Percentiles rank a stretch among this genome's conserved stretches.
phyloP scores from a whole-genome alignment of 257 asterid genomes.

The Ophiorrhiza pumila region DNA sequence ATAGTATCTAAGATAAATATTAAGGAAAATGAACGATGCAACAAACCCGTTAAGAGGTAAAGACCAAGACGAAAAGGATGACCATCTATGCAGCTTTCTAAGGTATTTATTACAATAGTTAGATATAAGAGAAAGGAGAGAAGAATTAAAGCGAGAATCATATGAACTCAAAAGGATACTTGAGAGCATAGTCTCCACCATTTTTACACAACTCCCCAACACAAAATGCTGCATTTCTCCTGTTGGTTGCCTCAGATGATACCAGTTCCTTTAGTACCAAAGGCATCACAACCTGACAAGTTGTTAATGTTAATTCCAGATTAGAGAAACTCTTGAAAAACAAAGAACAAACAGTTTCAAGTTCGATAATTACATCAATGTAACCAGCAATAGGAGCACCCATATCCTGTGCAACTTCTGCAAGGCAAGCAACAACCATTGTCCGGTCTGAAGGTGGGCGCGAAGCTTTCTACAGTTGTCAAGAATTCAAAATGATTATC shows the following conservation, averaged over 20 bases:
- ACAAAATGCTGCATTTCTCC: constrained; percentile 98
- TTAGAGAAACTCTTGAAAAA: background rate
- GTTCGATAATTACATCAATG: constrained; percentile 53
- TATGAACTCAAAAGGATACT: constrained; percentile 51
- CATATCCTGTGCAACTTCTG: constrained; percentile 99
- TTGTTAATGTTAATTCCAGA: constrained; percentile 19
- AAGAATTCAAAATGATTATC: background rate
- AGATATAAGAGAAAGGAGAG: no score
- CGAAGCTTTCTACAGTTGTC: constrained; percentile 65
- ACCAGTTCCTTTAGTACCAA: constrained; percentile 90
- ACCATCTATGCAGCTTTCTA: background rate
- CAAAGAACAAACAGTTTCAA: background rate
- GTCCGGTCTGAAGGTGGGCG: constrained; percentile 92
- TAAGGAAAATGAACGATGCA: constrained; percentile 15
- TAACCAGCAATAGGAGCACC: constrained; percentile 92
- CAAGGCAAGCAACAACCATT: constrained; percentile 98
- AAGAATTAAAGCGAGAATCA: background rate
- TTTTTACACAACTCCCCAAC: constrained; percentile 96
- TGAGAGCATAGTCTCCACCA: constrained; percentile 73
- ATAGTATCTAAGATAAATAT: constrained; percentile 49
- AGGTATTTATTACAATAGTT: no score
- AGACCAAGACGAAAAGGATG: background rate
- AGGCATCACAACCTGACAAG: constrained; percentile 71
- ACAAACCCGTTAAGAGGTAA: background rate
- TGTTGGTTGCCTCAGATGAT: constrained; percentile 74